A percentile compares a stretch with the other conserved stretches of the same genome.
These are phyloP conservation scores for Penicillium macrosclerotiorum DNA, from an alignment of 495 filamentous ascomycete genomes.

Conservation along the genomic window DNA sequence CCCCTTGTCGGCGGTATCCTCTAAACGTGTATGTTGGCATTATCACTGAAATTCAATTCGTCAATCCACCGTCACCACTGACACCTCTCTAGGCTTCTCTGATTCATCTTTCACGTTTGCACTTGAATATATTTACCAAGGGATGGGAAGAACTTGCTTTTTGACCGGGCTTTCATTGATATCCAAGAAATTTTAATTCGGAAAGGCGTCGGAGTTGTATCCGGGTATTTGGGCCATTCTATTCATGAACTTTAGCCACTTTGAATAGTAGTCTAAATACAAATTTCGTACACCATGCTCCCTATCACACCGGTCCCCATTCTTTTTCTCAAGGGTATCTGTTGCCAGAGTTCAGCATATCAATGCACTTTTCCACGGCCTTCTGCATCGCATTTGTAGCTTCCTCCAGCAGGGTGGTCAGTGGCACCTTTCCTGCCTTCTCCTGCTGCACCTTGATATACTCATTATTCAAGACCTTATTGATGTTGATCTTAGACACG, in stretches of 20 bases:
- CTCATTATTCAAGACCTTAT: slow-evolving; percentile 74
- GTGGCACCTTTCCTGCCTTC: slow-evolving; percentile 60
- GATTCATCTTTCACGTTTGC: slow-evolving; percentile 7
- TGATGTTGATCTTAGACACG: slow-evolving; percentile 78
- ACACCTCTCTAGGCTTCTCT: neutral
- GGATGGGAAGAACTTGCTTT: slow-evolving; percentile 6
- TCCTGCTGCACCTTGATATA: slow-evolving; percentile 65
- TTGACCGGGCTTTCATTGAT: slow-evolving; percentile 12
- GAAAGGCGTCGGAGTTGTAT: slow-evolving; percentile 4
- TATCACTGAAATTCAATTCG: too few species aligned
- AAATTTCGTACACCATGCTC: neutral
- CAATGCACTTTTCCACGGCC: slow-evolving; percentile 72
- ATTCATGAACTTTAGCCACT: slow-evolving; percentile 2
- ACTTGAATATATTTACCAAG: slow-evolving; percentile 9
- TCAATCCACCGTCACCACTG: too few species aligned
- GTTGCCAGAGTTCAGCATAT: slow-evolving; percentile 64
- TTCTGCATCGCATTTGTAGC: slow-evolving; percentile 71
- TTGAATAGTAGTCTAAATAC: slow-evolving; percentile 7
- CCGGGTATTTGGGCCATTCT: neutral
- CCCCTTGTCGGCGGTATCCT: slow-evolving; percentile 12
- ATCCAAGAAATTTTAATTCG: slow-evolving; percentile 23
- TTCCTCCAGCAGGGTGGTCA: slow-evolving; percentile 71
- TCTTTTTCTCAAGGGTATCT: slow-evolving; percentile 40
- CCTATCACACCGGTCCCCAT: neutral
- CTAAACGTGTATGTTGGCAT: neutral